Evolutionary conservation across 169 alveolate genomes (phyloP).

Genomic region (Plasmodium gaboni): DNA sequence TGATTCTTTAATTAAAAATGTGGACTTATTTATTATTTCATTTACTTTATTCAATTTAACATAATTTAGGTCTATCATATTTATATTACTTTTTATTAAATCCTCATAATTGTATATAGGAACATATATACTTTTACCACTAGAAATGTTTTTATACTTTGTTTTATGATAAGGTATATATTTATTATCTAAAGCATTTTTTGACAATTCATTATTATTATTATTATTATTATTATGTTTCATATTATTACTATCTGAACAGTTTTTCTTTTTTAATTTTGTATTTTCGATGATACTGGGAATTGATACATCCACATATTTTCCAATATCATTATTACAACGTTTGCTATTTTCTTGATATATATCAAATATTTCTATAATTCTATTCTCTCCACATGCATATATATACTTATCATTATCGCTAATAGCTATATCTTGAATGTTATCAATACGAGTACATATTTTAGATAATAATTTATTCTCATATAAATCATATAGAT

Average conservation of each 20-base stretch:
- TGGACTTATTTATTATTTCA: conserved; percentile 35
- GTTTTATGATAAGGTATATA: conserved; percentile 47
- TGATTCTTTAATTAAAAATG: conserved; percentile 49
- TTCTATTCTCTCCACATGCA: conserved; percentile 73
- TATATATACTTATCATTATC: conserved; percentile 74
- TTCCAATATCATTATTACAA: conserved; percentile 30
- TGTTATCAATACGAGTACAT: conserved; percentile 50
- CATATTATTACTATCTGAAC: conserved; percentile 1
- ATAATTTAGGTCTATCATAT: conserved; percentile 56
- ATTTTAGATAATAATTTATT: conserved; percentile 58
- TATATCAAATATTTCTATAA: conserved; percentile 66
- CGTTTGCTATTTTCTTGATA: conserved; percentile 27
- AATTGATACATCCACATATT: conserved; percentile 63
- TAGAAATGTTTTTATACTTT: conserved; percentile 39
- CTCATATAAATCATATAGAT: conserved; percentile 67
- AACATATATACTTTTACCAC: conserved; percentile 29
- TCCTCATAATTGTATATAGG: conserved; percentile 67
- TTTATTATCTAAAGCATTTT: conserved; percentile 15
- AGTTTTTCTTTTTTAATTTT: conserved; percentile 8
- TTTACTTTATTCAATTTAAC: conserved; percentile 39
- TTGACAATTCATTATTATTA: neutral
- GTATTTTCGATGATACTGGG: conserved; percentile 30
- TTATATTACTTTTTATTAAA: conserved; percentile 44
- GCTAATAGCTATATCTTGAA: conserved; percentile 59
- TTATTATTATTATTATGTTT: neutral